A percentile compares a stretch with the other conserved stretches of the same genome.
phyloP scores from a whole-genome alignment of 805 yeast genomes.

The Ogataea saltuana region DNA sequence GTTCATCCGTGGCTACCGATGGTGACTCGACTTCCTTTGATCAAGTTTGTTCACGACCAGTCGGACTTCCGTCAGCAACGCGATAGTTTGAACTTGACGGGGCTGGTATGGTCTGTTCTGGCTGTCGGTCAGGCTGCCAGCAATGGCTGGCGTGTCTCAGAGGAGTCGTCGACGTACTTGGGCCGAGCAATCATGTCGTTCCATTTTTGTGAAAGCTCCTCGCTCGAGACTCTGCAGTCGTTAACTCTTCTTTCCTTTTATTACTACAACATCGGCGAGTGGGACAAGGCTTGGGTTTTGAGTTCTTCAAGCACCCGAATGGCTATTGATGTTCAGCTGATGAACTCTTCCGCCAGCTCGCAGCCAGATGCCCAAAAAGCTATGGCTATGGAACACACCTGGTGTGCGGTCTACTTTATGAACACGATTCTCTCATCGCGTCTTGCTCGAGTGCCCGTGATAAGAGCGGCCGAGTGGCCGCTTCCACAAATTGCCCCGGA shows the following conservation, averaged over 20 bases:
- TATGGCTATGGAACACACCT: slow-evolving; percentile 4
- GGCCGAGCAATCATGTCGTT: slow-evolving; percentile 6
- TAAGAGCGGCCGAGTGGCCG: slow-evolving; percentile 7
- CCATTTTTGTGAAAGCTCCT: slow-evolving; percentile 4
- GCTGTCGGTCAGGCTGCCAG: slow-evolving; percentile 9
- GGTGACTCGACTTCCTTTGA: slow-evolving; percentile 5
- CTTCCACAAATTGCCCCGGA: slow-evolving; percentile 5
- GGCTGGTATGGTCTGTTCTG: slow-evolving; percentile 6
- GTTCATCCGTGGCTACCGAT: slow-evolving; percentile 10
- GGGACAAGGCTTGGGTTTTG: slow-evolving; percentile 10
- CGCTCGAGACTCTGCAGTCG: slow-evolving; percentile 8
- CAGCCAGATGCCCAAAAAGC: neutral
- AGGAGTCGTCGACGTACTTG: slow-evolving; percentile 4
- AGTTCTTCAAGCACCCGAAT: slow-evolving; percentile 7
- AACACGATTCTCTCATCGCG: slow-evolving; percentile 4
- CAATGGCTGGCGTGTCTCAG: slow-evolving; percentile 6
- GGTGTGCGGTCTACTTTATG: slow-evolving; percentile 8
- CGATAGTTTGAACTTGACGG: slow-evolving; percentile 6
- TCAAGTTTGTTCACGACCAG: slow-evolving; percentile 8
- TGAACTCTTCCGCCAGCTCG: neutral
- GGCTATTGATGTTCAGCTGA: slow-evolving; percentile 6
- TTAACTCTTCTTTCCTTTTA: slow-evolving; percentile 4
- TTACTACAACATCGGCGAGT: slow-evolving; percentile 6
- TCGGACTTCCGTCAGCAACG: slow-evolving; percentile 3
- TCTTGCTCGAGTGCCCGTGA: slow-evolving; percentile 5